phyloP scores from a whole-genome alignment of 75 land plant species.

The Picea sitchensis region DNA sequence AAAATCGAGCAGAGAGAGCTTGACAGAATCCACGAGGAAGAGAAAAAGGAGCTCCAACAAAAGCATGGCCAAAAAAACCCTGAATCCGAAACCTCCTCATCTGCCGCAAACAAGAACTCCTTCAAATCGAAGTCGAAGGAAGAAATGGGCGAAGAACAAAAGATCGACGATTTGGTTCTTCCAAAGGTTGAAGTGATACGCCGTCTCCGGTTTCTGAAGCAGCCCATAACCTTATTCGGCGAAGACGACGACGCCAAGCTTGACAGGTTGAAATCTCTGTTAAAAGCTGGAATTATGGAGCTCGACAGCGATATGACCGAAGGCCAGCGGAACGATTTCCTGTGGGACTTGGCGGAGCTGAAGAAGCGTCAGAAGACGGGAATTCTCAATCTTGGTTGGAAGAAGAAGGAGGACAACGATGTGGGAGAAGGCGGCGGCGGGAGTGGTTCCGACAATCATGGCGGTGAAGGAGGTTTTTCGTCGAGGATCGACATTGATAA shows the following conservation, averaged over 20 bases:
- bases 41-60: constrained; percentile 35
- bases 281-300: constrained; percentile 80
- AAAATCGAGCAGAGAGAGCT: constrained; percentile 75
- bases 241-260: constrained; percentile 88
- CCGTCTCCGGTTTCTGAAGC: constrained; percentile 75
- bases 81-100: constrained; percentile 10
- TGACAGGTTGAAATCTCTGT: constrained; percentile 59
- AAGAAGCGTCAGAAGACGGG: constrained; percentile 40
- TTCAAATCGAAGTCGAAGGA: constrained; percentile 9
- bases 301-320: constrained; percentile 90
- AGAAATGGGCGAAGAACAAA: constrained; percentile 3
- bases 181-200: constrained; percentile 82
- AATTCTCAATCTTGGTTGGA: not conserved
- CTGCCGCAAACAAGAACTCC: constrained; percentile 14
- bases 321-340: constrained; percentile 93
- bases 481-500: constrained; percentile 66
- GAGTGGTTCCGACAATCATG: constrained; percentile 14
- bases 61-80: not conserved
- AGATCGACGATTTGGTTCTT: constrained; percentile 68
- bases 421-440: constrained; percentile 34
- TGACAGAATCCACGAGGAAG: constrained; percentile 74
- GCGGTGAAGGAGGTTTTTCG: constrained; percentile 38
- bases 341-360: constrained; percentile 80
- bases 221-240: constrained; percentile 94
- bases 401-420: constrained; percentile 46